phyloP scores from a whole-genome alignment of 2,329 filamentous ascomycete genomes.

The Colletotrichum siamense region DNA sequence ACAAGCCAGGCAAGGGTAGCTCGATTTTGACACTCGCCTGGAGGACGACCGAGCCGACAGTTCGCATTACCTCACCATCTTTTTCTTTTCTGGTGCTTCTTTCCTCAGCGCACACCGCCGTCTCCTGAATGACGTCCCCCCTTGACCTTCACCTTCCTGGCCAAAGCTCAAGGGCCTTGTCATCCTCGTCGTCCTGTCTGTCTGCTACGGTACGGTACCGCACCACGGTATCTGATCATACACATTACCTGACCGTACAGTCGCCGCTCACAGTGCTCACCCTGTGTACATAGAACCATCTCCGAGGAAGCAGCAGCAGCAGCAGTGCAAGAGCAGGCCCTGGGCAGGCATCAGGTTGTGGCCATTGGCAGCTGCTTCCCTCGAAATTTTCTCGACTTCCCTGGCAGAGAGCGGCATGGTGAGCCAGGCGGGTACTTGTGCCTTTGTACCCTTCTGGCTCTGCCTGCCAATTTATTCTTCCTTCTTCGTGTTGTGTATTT shows the following conservation, averaged over 20 bases:
- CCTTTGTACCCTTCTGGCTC: neutral
- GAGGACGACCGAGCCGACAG: constrained; percentile 17
- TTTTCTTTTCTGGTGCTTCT: neutral
- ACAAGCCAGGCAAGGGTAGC: neutral
- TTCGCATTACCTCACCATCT: constrained; percentile 19
- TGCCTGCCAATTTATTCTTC: constrained; percentile 21
- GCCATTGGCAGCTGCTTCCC: neutral
- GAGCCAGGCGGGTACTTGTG: neutral
- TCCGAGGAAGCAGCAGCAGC: neutral
- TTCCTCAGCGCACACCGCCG: constrained; percentile 14
- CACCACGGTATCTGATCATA: neutral
- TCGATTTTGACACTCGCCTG: constrained; percentile 13
- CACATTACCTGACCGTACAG: neutral
- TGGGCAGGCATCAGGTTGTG: neutral
- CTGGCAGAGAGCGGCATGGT: constrained; percentile 2
- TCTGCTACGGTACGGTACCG: neutral
- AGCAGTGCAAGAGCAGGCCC: neutral
- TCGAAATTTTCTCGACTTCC: constrained; percentile 7
- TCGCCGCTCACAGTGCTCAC: constrained; percentile 5
- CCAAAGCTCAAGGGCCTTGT: neutral
- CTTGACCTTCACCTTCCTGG: neutral
- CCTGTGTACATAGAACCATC: constrained; percentile 3
- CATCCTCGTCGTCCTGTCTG: neutral
- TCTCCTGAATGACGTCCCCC: neutral
- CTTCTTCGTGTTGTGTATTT: constrained; percentile 1